These are phyloP conservation scores for Ophiostoma triangulosporum DNA, from an alignment of 2,329 filamentous ascomycete species.

Conservation along the genomic window DNA sequence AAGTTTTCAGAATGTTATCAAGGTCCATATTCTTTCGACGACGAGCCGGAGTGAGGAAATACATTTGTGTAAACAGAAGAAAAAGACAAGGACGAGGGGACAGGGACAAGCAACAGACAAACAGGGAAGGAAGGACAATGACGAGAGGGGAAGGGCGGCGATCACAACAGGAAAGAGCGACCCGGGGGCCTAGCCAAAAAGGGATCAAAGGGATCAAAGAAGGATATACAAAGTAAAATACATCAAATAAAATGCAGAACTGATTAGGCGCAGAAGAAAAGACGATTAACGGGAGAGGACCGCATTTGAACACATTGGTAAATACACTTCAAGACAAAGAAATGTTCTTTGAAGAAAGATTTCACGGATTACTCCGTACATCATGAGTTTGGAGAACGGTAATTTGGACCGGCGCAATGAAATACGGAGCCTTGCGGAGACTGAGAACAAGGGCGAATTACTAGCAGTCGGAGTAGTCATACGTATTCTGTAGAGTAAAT, in stretches of 20 bases:
- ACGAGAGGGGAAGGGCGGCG: conserved; percentile 6
- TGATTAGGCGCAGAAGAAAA: neutral
- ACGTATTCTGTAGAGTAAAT: too few relatives aligned
- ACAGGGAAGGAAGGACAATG: neutral
- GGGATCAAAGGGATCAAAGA: neutral
- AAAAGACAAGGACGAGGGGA: neutral
- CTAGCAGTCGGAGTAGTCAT: neutral
- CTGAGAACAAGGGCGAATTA: neutral
- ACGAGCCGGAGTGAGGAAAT: neutral
- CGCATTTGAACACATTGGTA: too few relatives aligned
- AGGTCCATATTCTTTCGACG: neutral
- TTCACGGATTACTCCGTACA: too few relatives aligned
- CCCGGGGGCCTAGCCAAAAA: conserved; percentile 1
- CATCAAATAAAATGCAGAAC: neutral
- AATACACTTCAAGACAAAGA: too few relatives aligned
- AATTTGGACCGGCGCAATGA: neutral
- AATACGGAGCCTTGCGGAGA: neutral
- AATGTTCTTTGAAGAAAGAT: too few relatives aligned
- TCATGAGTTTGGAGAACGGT: conserved; percentile 1
- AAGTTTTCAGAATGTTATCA: neutral
- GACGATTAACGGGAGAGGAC: too few relatives aligned
- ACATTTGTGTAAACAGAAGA: neutral
- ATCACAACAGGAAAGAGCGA: conserved; percentile 10
- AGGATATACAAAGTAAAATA: neutral
- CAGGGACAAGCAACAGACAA: neutral